Percentiles rank a stretch among this genome's conserved stretches.
phyloP scores from a whole-genome alignment of 768 basidiomycete species.

The Rhizopogon roseolus region DNA sequence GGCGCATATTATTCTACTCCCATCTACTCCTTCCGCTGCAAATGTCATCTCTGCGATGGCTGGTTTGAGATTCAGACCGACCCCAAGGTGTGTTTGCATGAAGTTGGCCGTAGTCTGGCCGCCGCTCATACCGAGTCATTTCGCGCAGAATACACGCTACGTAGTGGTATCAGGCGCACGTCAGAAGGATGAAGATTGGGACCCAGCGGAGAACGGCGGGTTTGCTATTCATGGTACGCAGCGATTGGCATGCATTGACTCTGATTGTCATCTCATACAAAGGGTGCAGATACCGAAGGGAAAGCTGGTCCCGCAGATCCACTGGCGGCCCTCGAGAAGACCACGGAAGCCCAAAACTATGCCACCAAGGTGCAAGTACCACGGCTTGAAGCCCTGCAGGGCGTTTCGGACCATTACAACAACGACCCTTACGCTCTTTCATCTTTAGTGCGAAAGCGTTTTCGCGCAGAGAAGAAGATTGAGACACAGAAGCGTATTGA shows the following conservation, averaged over 20 bases:
- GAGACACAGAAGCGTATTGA: conserved; percentile 60
- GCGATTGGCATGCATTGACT: neutral
- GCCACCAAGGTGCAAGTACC: conserved; percentile 72
- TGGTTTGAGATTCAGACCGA: conserved; percentile 99
- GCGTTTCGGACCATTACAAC: conserved; percentile 72
- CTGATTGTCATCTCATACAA: neutral
- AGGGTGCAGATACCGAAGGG: conserved; percentile 59
- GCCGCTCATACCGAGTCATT: neutral
- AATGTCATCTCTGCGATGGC: conserved; percentile 93
- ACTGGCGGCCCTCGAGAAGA: conserved; percentile 86
- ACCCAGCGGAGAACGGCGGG: conserved; percentile 94
- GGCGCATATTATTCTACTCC: conserved; percentile 94
- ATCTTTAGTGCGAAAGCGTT: conserved; percentile 66
- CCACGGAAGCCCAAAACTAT: conserved; percentile 68
- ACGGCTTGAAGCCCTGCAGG: conserved; percentile 75
- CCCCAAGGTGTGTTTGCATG: conserved; percentile 64
- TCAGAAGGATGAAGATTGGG: conserved; percentile 94
- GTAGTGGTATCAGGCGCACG: conserved; percentile 91
- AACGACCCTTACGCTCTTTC: conserved; percentile 86
- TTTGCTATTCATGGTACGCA: conserved; percentile 78
- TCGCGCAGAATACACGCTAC: conserved; percentile 83
- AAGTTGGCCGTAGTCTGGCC: neutral
- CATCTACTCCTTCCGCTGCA: conserved; percentile 93
- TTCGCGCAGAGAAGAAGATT: conserved; percentile 83
- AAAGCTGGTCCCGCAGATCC: conserved; percentile 69